A percentile compares a stretch with the other conserved stretches of the same genome.
Evolutionary conservation across 345 rosid genomes (phyloP).

Genomic region (Passiflora organensis): DNA sequence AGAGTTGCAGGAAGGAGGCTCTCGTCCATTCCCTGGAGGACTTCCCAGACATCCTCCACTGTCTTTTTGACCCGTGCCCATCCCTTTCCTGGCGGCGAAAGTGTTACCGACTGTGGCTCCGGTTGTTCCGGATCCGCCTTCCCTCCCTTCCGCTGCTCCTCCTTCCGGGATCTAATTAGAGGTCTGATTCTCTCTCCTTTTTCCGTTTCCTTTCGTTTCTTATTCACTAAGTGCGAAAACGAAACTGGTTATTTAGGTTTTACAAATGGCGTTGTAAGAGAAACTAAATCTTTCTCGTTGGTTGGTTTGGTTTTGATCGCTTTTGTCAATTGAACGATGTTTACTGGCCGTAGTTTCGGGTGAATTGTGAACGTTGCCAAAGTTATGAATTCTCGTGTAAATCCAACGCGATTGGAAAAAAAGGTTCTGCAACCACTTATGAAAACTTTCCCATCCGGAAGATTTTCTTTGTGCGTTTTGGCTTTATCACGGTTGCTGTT

Average conservation of each 20-base stretch:
- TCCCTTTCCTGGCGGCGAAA: slow-evolving; percentile 19
- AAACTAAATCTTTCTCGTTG: too few species aligned
- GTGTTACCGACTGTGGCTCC: slow-evolving; percentile 10
- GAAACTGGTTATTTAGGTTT: background rate
- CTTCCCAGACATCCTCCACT: slow-evolving; percentile 37
- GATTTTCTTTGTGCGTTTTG: too few species aligned
- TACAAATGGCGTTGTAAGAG: too few species aligned
- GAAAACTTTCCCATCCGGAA: too few species aligned
- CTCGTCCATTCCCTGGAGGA: slow-evolving; percentile 43
- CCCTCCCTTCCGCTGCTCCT: slow-evolving; percentile 18
- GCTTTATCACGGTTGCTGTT: too few species aligned
- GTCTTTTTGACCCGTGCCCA: slow-evolving; percentile 28
- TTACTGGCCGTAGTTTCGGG: too few species aligned
- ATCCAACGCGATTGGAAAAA: too few species aligned
- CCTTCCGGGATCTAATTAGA: slow-evolving; percentile 42
- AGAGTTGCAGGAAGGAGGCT: slow-evolving; percentile 73
- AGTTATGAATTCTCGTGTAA: too few species aligned
- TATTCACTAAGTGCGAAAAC: background rate
- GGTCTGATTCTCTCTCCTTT: slow-evolving; percentile 26
- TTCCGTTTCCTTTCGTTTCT: background rate
- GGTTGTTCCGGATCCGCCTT: slow-evolving; percentile 35
- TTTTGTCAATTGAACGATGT: too few species aligned
- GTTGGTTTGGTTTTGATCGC: too few species aligned
- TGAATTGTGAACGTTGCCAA: too few species aligned
- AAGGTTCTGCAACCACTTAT: too few species aligned